Base-by-base conservation (phyloP, 2,329 filamentous ascomycete species). In the Torrubiella hemipterigena region DNA sequence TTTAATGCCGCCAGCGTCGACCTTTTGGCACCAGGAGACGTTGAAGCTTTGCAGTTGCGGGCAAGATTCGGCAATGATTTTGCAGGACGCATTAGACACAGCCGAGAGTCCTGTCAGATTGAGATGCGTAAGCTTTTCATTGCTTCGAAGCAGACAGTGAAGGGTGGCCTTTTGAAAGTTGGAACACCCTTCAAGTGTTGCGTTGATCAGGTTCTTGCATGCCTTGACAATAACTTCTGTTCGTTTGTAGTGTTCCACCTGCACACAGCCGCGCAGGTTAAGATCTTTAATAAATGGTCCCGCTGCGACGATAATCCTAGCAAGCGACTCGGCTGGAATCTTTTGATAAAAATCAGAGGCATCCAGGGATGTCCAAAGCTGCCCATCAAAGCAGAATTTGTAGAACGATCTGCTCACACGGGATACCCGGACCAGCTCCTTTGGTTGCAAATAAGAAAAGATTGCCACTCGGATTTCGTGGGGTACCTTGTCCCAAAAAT, bases 251-350 rank as follows among this genome's bases (percentile, higher is more conserved):
- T 93, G 81, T 41, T 83, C 72, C 31, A 96, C 68, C 51, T 96
- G 91, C 20, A 93, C 72, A 50, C 89, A 98, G 17, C 91, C 91
- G 43, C 89, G 67, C 4, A 98, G 67, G 47, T 96, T 96, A 33
- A 98, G 66, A 44, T 94, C 77, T 43, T 82, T 82, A 32, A 96
- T 76, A 45, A 96, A 98, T 0, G 89, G 84, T 0, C 89, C 91
- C 2, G 86, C 85, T 4, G 77, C 69, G 1, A 77, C 73, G 47
- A 96, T 86, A 38, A 96, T 86, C 47, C 81, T 85, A 34, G 86
- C 74, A 29, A 98, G 60, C 1, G 83, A 82, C 40, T 83, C 77
- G 15, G 81, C 82, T 0, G 89, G 80, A 41, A 96, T 96, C 31
- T 86, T 73, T 40, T 71, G 73, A 50, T 96, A 95, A 54, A 89